phyloP scores from a whole-genome alignment of 129 eudicot species.

The Apium graveolens region DNA sequence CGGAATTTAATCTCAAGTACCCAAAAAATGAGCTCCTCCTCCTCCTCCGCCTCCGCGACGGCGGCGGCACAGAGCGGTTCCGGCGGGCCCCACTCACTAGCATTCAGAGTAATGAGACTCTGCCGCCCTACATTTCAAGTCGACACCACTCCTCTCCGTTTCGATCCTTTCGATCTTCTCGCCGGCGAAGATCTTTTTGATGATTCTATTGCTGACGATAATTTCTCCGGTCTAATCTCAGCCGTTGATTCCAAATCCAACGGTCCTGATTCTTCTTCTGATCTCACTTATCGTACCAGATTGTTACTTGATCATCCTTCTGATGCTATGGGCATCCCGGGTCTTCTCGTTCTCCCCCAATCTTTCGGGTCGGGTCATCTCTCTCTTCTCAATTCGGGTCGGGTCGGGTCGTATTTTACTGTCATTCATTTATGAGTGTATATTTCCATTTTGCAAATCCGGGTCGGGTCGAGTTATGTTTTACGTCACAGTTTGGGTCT shows the following conservation, averaged over 20 bases:
- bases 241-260: slow-evolving; percentile 11
- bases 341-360: slow-evolving; percentile 91
- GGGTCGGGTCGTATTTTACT: slow-evolving; percentile 1
- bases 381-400: background rate
- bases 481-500: too few species aligned
- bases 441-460: too few species aligned
- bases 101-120: slow-evolving; percentile 88
- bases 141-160: slow-evolving; percentile 66
- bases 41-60: background rate
- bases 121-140: slow-evolving; percentile 89
- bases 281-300: slow-evolving; percentile 63
- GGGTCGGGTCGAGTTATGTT: too few species aligned
- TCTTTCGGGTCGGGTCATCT: slow-evolving; percentile 58
- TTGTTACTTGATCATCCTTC: slow-evolving; percentile 53
- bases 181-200: slow-evolving; percentile 80
- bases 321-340: slow-evolving; percentile 77
- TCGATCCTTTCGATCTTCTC: slow-evolving; percentile 74
- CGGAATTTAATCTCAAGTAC: background rate
- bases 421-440: too few species aligned
- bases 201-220: slow-evolving; percentile 40
- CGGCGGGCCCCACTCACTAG: slow-evolving; percentile 57
- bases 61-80: slow-evolving; percentile 3
- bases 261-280: slow-evolving; percentile 27
- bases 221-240: slow-evolving; percentile 42
- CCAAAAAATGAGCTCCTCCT: slow-evolving; percentile 27